phyloP scores from a whole-genome alignment of 2,329 filamentous ascomycete genomes.

The Hypoxylon sp. region DNA sequence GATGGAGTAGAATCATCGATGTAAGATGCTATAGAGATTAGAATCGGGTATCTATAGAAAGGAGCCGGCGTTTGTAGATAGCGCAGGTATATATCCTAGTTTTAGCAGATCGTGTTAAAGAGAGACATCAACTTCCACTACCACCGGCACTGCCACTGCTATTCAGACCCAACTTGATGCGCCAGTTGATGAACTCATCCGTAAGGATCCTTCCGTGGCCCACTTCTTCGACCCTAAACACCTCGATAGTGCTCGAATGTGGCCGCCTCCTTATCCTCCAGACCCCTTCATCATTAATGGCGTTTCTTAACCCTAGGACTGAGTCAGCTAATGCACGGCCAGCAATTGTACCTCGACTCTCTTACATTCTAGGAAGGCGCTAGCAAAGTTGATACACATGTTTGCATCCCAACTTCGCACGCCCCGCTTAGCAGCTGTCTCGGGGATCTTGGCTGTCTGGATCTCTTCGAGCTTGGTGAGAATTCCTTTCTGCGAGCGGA shows the following conservation, averaged over 20 bases:
- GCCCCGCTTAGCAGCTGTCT: constrained; percentile 76
- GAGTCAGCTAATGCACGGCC: constrained; percentile 19
- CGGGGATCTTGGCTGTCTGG: constrained; percentile 83
- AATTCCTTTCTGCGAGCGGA: constrained; percentile 80
- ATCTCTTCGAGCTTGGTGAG: constrained; percentile 82
- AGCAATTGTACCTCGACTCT: constrained; percentile 19
- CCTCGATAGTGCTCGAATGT: constrained; percentile 76
- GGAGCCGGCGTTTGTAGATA: constrained; percentile 24
- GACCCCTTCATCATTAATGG: constrained; percentile 78
- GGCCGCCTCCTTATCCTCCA: constrained; percentile 83
- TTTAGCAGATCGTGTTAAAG: constrained; percentile 20
- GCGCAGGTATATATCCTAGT: constrained; percentile 5
- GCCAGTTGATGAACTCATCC: constrained; percentile 83
- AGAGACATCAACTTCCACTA: constrained; percentile 22
- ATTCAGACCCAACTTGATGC: constrained; percentile 64
- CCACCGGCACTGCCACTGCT: constrained; percentile 20
- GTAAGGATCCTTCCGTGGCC: constrained; percentile 84
- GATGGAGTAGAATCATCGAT: constrained; percentile 23
- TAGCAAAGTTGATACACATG: constrained; percentile 91
- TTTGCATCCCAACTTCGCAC: constrained; percentile 89
- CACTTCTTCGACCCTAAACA: constrained; percentile 79
- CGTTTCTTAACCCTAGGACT: constrained; percentile 72
- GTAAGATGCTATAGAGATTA: constrained; percentile 33
- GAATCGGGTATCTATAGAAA: constrained; percentile 46
- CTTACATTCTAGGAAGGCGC: constrained; percentile 82